Evolutionary conservation across 768 basidiomycete species (phyloP), one percentile per base, ranked within the genome.

Genomic region (Holtermanniella nyarrowii): DNA sequence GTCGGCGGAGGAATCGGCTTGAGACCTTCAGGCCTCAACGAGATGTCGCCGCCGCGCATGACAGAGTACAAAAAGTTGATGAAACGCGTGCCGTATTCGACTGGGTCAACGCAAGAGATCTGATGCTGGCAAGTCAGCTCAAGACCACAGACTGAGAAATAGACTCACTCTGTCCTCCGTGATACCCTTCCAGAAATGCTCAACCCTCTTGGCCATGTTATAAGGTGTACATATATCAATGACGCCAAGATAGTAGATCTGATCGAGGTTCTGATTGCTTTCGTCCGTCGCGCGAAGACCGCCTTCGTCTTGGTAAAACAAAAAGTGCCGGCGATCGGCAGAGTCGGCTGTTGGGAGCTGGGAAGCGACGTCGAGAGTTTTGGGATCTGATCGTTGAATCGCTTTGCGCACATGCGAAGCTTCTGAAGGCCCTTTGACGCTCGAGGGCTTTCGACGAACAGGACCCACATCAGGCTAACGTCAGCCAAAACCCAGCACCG

Each of bases 181-280:
- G 61, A 95, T 70, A 23, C 89, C 87, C 74, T 95, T 93, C 87
- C 88, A 97, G 52, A 88, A 75, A 70, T 87, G 84, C 72, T 99
- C 95, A 18, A 83, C 49, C 68, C 80, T 81, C 77, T 99, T 99
- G 54, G 78, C 60, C 18, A 69, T 59, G 18, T 77, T 79, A 69
- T 88, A 99, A 1, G 91, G 93, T 22, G 95, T 97, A 54, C 91
- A 74, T 58, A 96, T 97, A 72, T 99, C 95, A 64, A 99, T 99
- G 49, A 99, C 80, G 21, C 95, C 93, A 7, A 96, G 76, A 70
- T 96, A 96, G 71, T 93, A 95, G 50, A 95, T 84, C 44, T 80
- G 80, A 57, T 84, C 83, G 72, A 83, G 71, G 1, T 76, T 71
- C 18, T 78, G 76, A 69, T 97, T 93, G 7, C 71, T 72, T 62